These are phyloP conservation scores for Talaromyces nanjingensis DNA, from an alignment of 495 filamentous ascomycete species.

Conservation along the genomic window DNA sequence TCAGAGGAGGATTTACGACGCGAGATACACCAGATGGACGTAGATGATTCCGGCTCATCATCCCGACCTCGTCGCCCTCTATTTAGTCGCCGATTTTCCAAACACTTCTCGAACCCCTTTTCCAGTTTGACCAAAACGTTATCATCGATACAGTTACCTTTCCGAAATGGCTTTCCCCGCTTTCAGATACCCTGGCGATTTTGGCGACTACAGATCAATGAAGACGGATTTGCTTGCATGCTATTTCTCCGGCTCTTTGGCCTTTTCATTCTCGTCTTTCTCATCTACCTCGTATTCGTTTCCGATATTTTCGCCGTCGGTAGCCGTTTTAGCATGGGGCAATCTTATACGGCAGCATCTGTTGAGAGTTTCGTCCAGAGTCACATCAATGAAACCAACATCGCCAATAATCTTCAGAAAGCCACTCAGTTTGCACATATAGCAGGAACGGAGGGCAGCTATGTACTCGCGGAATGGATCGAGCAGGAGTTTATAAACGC, in stretches of 20 bases:
- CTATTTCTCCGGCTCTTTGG: conserved; percentile 66
- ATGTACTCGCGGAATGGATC: conserved; percentile 72
- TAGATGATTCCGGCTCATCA: conserved; percentile 58
- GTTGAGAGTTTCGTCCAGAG: conserved; percentile 64
- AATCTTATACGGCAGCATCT: conserved; percentile 48
- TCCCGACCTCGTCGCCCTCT: conserved; percentile 24
- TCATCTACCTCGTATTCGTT: conserved; percentile 79
- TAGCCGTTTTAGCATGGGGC: conserved; percentile 32
- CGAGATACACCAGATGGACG: conserved; percentile 86
- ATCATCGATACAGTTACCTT: conserved; percentile 48
- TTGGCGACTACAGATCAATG: conserved; percentile 18
- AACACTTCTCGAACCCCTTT: conserved; percentile 44
- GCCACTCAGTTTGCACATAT: conserved; percentile 78
- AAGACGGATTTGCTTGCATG: conserved; percentile 40
- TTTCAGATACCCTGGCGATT: conserved; percentile 32
- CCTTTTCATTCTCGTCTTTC: conserved; percentile 60
- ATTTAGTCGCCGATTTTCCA: conserved; percentile 44
- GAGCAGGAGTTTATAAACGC: conserved; percentile 62
- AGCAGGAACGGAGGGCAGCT: conserved; percentile 86
- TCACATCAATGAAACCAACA: conserved; percentile 58
- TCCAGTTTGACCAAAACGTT: conserved; percentile 41
- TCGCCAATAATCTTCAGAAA: conserved; percentile 62
- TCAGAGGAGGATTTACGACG: conserved; percentile 58
- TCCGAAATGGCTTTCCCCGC: conserved; percentile 41
- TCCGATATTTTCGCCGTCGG: conserved; percentile 64